Conservation (phyloP, 2,329 filamentous ascomycete species). For the Ambrosiella beaveri region DNA sequence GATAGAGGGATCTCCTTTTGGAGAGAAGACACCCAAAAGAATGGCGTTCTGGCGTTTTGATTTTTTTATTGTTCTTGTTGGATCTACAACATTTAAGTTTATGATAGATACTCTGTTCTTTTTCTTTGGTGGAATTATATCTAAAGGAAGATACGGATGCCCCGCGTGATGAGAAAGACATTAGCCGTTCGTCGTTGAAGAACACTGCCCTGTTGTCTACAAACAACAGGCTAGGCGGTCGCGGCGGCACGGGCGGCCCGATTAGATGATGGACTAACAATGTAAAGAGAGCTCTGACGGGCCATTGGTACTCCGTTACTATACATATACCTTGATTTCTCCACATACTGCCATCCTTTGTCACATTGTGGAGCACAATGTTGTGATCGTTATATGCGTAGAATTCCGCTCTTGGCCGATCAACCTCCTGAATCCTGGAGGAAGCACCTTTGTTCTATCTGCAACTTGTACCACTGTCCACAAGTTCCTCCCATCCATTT, state of each 20-base stretch:
- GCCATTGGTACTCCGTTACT: background rate
- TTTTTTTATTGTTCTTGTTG: no score
- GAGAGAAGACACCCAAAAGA: no score
- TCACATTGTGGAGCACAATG: no score
- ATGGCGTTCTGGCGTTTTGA: no score
- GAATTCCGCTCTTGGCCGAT: no score
- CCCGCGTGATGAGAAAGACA: background rate
- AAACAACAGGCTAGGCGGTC: no score
- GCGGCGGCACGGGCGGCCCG: background rate
- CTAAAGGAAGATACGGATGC: background rate
- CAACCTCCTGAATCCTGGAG: background rate
- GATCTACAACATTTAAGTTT: no score
- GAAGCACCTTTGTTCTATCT: slow-evolving; percentile 7
- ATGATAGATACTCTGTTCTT: no score
- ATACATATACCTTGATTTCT: no score
- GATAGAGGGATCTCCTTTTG: no score
- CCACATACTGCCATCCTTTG: background rate
- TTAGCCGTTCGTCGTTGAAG: background rate
- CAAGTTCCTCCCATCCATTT: background rate
- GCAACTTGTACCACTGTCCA: background rate
- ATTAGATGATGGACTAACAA: slow-evolving; percentile 10
- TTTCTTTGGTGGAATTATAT: no score
- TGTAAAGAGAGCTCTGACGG: slow-evolving; percentile 13
- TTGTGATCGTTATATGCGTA: no score
- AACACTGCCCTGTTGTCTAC: background rate